Percentiles rank a stretch among this genome's conserved stretches.
Conservation (phyloP, 1,284 basidiomycete species). For the Moniliella sp. region DNA sequence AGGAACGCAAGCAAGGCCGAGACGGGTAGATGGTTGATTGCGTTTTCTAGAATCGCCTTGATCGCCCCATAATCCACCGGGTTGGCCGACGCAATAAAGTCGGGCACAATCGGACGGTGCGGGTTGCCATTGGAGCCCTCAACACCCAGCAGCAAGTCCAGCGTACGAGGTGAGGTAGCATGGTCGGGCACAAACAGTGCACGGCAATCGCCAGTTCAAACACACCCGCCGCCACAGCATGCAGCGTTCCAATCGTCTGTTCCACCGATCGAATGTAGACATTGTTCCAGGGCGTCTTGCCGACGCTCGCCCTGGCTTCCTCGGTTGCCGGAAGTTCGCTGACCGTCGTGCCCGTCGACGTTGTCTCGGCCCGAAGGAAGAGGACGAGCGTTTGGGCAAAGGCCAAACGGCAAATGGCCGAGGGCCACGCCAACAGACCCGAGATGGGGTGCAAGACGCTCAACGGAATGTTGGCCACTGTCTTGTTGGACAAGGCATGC, state of each 20-base stretch:
- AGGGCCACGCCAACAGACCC: conserved; percentile 12
- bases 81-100: conserved; percentile 34
- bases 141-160: conserved; percentile 37
- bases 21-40: conserved; percentile 51
- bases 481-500: conserved; percentile 3
- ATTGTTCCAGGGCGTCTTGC: no score
- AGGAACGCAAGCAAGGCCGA: conserved; percentile 53
- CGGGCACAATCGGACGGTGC: conserved; percentile 12
- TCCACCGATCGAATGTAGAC: no score
- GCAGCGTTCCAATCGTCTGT: conserved; percentile 13
- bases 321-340: conserved; percentile 5
- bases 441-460: conserved; percentile 10
- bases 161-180: conserved; percentile 9
- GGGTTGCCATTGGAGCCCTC: conserved; percentile 38
- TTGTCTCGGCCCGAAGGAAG: conserved; percentile 12
- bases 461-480: conserved; percentile 12
- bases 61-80: conserved; percentile 58
- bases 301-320: no score
- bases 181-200: conserved; percentile 10
- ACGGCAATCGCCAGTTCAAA: conserved; percentile 14
- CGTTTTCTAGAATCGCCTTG: conserved; percentile 46
- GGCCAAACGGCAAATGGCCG: conserved; percentile 14
- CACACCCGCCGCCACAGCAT: conserved; percentile 17
- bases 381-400: conserved; percentile 17
- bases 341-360: conserved; percentile 4